Evolutionary conservation across 106 monocot species (phyloP), one percentile per base, ranked within the genome.

Genomic region (Gastrodia elata): DNA sequence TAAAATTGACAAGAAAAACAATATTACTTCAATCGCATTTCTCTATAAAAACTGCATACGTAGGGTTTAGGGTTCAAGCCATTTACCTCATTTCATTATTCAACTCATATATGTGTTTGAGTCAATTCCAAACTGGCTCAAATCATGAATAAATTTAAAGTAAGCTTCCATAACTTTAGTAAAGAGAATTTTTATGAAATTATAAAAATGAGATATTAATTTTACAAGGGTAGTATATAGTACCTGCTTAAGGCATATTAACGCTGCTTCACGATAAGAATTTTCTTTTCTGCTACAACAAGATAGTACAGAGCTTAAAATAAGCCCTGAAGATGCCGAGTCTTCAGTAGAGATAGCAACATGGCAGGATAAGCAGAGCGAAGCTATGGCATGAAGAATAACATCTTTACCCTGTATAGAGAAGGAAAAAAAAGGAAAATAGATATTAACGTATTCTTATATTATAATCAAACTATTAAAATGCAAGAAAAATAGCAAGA

Each of bases 201-300:
- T 61, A n/a, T n/a, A n/a, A n/a, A n/a, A n/a, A n/a, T n/a, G n/a
- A n/a, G n/a, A n/a, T n/a, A 22, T 22, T 52, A 52, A 18, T 6
- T 52, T 52, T 52, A n/a, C 22, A 52, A 52, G 22, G n/a, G 25
- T 46, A 13, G 68, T 20, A 73, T 40, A 34, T 52, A 71, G 75
- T 74, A 93, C 97, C 87, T 91, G 71, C 37, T 89, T 57, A 57
- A 98, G 83, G 79, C 87, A 91, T 30, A 77, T 73, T 41, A 98
- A 98, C 75, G 91, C 97, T 77, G 93, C 88, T 83, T 93, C 97
- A 55, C 91, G 83, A 74, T 91, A 98, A 13, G 82, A 71, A 72
- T 88, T 98, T 41, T 68, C 49, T 83, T 93, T 98, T 76, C 85
- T 98, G 24, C 74, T 80, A 71, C 98, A 98, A 16, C 93, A 93